Base-by-base conservation (phyloP, 176 grass and related monocot genomes). In the Leersia perrieri region DNA sequence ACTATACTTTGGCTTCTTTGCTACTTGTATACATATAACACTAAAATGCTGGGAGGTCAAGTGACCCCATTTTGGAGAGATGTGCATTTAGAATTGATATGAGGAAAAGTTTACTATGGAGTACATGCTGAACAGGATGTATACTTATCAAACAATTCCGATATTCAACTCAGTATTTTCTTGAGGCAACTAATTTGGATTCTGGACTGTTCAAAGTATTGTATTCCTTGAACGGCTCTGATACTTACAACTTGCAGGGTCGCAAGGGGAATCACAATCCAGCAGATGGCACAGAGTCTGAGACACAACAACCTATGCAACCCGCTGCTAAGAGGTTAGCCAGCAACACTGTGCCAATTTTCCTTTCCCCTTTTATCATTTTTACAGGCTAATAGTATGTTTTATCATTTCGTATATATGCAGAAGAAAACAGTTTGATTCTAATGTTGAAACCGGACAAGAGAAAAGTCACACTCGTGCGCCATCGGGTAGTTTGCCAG, bases 271-370 rank as follows among this genome's bases (percentile, higher is more conserved):
- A 83, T 47, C 81, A 80, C 62, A 86, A 73, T 35, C 9, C 41
- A 67, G 49, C 62, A 31, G 64, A 75, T 38, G 49, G 63, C 83
- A 39, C 12, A 9, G 47, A 58, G 26, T 22, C 75, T 1, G 71
- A 80, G 57, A 47, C 70, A 58, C 51, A 68, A 63, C 78, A 86
- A 44, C 53, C 76, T 0, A 62, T 27, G 63, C 45, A 68, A 30
- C 67, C 34, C 77, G 25, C 73, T 49, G 33, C 60, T 9, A 90
- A 88, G 90, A 84, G 91, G 91, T 90, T 70, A 69, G 66, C 41
- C 20, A 1, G 4, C 0, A 23, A 18, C 45, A 18, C 16, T 20
- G 16, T 7, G 16, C 2, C 11, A 11, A 72, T 26, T 71, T 57
- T 41, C 30, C 18, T 5, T n/a, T 72, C 16, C 9, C 30, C 63